phyloP scores from a whole-genome alignment of 768 basidiomycete genomes.

The Termitomyces sp. region DNA sequence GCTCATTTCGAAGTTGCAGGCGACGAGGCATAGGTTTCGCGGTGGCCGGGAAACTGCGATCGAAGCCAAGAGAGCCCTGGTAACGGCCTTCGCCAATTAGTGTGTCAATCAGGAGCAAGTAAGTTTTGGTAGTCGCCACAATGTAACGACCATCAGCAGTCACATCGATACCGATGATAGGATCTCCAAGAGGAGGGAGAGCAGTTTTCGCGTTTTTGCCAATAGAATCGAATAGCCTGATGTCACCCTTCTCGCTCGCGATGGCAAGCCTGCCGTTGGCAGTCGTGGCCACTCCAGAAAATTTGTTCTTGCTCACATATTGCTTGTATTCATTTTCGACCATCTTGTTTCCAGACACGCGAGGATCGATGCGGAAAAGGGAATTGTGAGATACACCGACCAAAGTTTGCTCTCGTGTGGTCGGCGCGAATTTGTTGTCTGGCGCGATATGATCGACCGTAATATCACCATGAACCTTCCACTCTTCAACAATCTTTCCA shows the following conservation, averaged over 20 bases:
- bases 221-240: constrained; percentile 90
- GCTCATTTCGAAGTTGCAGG: constrained; percentile 84
- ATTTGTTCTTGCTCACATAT: constrained; percentile 92
- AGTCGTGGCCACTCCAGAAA: constrained; percentile 90
- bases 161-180: constrained; percentile 92
- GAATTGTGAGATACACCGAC: constrained; percentile 93
- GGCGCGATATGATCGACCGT: constrained; percentile 88
- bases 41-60: constrained; percentile 91
- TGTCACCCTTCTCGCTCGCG: constrained; percentile 95
- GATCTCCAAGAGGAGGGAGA: constrained; percentile 90
- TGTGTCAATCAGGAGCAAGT: constrained; percentile 91
- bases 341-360: constrained; percentile 87
- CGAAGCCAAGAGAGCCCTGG: constrained; percentile 82
- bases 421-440: constrained; percentile 92
- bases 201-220: constrained; percentile 99
- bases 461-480: constrained; percentile 93
- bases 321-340: constrained; percentile 96
- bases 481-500: constrained; percentile 97
- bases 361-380: constrained; percentile 96
- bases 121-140: constrained; percentile 93
- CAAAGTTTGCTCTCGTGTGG: constrained; percentile 87
- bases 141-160: constrained; percentile 93
- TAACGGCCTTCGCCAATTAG: constrained; percentile 90
- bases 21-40: constrained; percentile 90
- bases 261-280: constrained; percentile 85